Percentiles rank a stretch among this genome's conserved stretches.
Evolutionary conservation across 1,284 basidiomycete genomes (phyloP).

Genomic region (Flammula alnicola): DNA sequence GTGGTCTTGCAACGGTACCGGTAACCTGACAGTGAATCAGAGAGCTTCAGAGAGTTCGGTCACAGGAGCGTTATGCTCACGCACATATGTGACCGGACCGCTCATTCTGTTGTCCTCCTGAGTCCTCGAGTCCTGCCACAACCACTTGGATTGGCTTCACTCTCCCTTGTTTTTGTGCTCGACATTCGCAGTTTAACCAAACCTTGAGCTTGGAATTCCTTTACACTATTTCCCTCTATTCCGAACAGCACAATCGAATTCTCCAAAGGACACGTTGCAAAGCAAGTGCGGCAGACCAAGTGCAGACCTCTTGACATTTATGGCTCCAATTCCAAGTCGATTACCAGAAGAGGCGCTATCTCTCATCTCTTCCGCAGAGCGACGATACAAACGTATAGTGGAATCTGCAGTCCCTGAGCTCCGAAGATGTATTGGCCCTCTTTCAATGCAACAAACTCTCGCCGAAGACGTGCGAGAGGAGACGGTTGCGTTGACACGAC

Average conservation of each 20-base stretch:
- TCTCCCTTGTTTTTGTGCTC: no score
- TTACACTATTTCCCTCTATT: no score
- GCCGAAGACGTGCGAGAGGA: slow-evolving; percentile 80
- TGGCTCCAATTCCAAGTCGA: slow-evolving; percentile 65
- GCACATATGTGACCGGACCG: no score
- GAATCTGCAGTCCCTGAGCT: slow-evolving; percentile 80
- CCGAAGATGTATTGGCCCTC: slow-evolving; percentile 64
- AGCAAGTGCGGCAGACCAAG: neutral
- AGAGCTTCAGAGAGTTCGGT: no score
- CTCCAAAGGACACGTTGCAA: neutral
- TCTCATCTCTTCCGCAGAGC: slow-evolving; percentile 55
- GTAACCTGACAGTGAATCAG: no score
- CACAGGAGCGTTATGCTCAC: no score
- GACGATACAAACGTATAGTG: slow-evolving; percentile 66
- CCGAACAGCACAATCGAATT: neutral
- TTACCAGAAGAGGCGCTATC: slow-evolving; percentile 54
- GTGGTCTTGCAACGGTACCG: no score
- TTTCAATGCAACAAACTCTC: slow-evolving; percentile 71
- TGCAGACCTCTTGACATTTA: slow-evolving; percentile 27
- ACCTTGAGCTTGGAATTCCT: no score
- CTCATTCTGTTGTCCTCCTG: no score
- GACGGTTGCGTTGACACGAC: slow-evolving; percentile 60
- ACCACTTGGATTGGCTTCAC: no score
- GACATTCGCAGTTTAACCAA: no score
- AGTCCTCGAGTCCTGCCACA: no score